A percentile compares a stretch with the other conserved stretches of the same genome.
These are phyloP conservation scores for Didymella glomerata DNA, from an alignment of 2,329 filamentous ascomycete species.

Conservation along the genomic window DNA sequence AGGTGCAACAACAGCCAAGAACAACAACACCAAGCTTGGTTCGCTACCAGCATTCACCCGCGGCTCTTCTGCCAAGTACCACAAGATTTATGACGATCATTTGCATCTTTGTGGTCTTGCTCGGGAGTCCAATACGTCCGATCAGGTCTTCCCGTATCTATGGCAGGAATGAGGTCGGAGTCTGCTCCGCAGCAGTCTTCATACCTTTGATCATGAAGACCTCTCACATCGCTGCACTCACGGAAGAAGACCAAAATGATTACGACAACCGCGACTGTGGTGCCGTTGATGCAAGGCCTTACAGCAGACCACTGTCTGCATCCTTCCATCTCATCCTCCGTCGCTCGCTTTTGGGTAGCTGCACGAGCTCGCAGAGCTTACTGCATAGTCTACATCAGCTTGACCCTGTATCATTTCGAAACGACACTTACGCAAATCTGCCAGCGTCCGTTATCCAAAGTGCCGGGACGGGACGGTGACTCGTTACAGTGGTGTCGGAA, in stretches of 20 bases:
- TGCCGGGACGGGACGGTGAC: slow-evolving; percentile 5
- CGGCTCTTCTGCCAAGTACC: neutral
- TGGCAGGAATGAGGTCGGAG: neutral
- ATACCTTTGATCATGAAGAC: no score
- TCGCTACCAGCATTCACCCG: neutral
- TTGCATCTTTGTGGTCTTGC: neutral
- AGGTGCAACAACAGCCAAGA: neutral
- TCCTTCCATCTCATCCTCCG: neutral
- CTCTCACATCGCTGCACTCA: neutral
- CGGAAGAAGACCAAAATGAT: neutral
- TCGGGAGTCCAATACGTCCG: neutral
- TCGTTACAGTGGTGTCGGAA: slow-evolving; percentile 10
- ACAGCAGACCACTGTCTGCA: neutral
- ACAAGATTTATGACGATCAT: neutral
- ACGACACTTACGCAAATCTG: slow-evolving; percentile 1
- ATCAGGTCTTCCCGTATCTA: neutral
- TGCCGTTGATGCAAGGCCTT: neutral
- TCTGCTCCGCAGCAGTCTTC: neutral
- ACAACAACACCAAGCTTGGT: neutral
- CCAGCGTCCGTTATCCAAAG: neutral
- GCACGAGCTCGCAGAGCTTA: neutral
- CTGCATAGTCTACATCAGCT: neutral
- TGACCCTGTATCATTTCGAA: slow-evolving; percentile 7
- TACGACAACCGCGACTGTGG: neutral
- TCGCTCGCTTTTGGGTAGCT: neutral